A percentile compares a stretch with the other conserved stretches of the same genome.
Conservation (phyloP, 1,139 yeast genomes). For the Keqinozyma sinolaborantium region DNA sequence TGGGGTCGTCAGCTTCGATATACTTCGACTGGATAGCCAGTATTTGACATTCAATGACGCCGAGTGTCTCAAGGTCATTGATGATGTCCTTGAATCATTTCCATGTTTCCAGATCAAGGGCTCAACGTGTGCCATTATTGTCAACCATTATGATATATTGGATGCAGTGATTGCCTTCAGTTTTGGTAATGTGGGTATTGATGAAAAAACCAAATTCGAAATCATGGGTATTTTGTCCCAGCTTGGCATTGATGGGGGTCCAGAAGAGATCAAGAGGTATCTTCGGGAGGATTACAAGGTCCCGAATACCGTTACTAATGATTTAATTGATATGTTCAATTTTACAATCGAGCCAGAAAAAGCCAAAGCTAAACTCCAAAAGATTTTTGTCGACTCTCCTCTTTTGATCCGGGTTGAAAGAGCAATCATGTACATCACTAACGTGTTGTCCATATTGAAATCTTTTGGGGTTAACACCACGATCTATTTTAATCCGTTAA, state of each 20-base stretch:
- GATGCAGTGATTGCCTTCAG: slow-evolving; percentile 62
- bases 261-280: slow-evolving; percentile 61
- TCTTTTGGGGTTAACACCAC: slow-evolving; percentile 46
- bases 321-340: slow-evolving; percentile 69
- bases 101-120: slow-evolving; percentile 56
- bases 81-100: slow-evolving; percentile 61
- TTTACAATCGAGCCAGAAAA: slow-evolving; percentile 65
- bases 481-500: slow-evolving; percentile 59
- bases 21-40: slow-evolving; percentile 49
- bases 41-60: slow-evolving; percentile 63
- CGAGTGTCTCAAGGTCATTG: slow-evolving; percentile 78
- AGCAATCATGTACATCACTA: slow-evolving; percentile 56
- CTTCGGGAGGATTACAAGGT: slow-evolving; percentile 70
- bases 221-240: slow-evolving; percentile 74
- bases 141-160: slow-evolving; percentile 79
- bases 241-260: slow-evolving; percentile 65
- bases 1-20: slow-evolving; percentile 84
- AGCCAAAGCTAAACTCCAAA: slow-evolving; percentile 60
- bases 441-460: slow-evolving; percentile 52
- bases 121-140: slow-evolving; percentile 50
- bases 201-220: slow-evolving; percentile 57
- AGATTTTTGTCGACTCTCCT: slow-evolving; percentile 75
- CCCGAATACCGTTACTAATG: slow-evolving; percentile 79
- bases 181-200: slow-evolving; percentile 70
- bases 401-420: slow-evolving; percentile 57